A percentile compares a stretch with the other conserved stretches of the same genome.
Evolutionary conservation across 2,329 filamentous ascomycete genomes (phyloP).

Genomic region (Aspergillus nomiae): DNA sequence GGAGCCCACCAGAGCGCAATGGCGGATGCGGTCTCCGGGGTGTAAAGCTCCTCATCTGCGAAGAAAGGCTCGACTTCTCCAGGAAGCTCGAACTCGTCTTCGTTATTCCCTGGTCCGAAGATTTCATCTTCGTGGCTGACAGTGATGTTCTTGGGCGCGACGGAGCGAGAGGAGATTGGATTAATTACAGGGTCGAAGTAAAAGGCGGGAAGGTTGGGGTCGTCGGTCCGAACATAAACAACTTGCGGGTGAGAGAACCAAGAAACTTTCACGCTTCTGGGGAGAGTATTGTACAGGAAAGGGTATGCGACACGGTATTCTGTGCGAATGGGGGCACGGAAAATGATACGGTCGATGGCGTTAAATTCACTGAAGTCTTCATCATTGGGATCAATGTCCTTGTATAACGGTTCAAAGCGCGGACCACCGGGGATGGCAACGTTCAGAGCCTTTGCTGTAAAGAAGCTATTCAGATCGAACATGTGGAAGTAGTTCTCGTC

Average conservation of each 20-base stretch:
- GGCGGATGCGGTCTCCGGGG: constrained; percentile 83
- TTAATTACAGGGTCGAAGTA: constrained; percentile 99
- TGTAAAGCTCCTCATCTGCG: constrained; percentile 84
- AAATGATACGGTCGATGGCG: constrained; percentile 98
- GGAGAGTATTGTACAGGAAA: constrained; percentile 93
- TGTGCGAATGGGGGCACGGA: constrained; percentile 89
- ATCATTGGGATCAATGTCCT: constrained; percentile 97
- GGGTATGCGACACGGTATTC: constrained; percentile 95
- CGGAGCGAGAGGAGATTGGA: constrained; percentile 91
- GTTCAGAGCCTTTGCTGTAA: constrained; percentile 95
- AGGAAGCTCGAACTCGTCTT: constrained; percentile 84
- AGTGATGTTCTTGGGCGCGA: constrained; percentile 91
- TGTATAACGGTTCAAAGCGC: constrained; percentile 94
- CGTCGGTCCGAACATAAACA: constrained; percentile 85
- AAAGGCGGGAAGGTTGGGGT: constrained; percentile 88
- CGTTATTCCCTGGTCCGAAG: constrained; percentile 78
- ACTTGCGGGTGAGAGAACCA: constrained; percentile 95
- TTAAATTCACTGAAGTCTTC: constrained; percentile 99
- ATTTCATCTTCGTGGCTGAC: constrained; percentile 91
- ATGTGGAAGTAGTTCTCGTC: constrained; percentile 98
- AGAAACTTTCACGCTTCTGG: constrained; percentile 86
- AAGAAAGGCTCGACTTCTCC: constrained; percentile 83
- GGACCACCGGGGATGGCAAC: constrained; percentile 97
- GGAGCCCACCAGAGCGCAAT: constrained; percentile 98
- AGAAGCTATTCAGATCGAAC: constrained; percentile 91